Evolutionary conservation across 2,329 filamentous ascomycete genomes (phyloP).

Genomic region (Fusarium fujikuroi): DNA sequence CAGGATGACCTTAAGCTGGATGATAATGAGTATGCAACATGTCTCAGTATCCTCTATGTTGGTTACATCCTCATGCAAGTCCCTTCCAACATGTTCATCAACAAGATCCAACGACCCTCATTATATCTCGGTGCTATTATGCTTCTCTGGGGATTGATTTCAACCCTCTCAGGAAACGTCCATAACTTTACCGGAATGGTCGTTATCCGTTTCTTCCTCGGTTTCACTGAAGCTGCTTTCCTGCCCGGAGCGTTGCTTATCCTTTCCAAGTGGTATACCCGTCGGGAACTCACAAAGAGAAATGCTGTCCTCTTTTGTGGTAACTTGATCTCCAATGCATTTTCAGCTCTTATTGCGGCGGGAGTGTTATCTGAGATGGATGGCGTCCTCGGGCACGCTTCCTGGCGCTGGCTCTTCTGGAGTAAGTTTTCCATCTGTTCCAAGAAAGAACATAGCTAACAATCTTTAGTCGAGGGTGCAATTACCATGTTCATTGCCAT

Average conservation of each 20-base stretch:
- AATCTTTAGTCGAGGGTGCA: slow-evolving; percentile 58
- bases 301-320: slow-evolving; percentile 69
- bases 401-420: slow-evolving; percentile 72
- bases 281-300: slow-evolving; percentile 63
- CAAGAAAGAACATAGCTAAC: not conserved
- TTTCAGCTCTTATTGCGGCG: slow-evolving; percentile 67
- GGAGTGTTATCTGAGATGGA: slow-evolving; percentile 69
- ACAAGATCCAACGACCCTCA: slow-evolving; percentile 61
- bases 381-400: slow-evolving; percentile 62
- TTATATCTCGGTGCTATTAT: slow-evolving; percentile 64
- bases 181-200: slow-evolving; percentile 66
- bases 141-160: slow-evolving; percentile 70
- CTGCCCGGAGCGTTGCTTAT: slow-evolving; percentile 72
- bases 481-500: slow-evolving; percentile 62
- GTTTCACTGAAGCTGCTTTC: slow-evolving; percentile 72
- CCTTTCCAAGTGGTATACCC: slow-evolving; percentile 74
- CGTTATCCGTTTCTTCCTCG: slow-evolving; percentile 66
- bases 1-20: slow-evolving; percentile 67
- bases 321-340: slow-evolving; percentile 69
- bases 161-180: slow-evolving; percentile 64
- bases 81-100: slow-evolving; percentile 68
- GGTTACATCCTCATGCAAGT: slow-evolving; percentile 74
- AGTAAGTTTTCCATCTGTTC: slow-evolving; percentile 28
- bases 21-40: slow-evolving; percentile 71
- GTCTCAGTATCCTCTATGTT: slow-evolving; percentile 72